Base-by-base conservation (phyloP, 208 protist genomes). In the Trypanosoma boissoni region DNA sequence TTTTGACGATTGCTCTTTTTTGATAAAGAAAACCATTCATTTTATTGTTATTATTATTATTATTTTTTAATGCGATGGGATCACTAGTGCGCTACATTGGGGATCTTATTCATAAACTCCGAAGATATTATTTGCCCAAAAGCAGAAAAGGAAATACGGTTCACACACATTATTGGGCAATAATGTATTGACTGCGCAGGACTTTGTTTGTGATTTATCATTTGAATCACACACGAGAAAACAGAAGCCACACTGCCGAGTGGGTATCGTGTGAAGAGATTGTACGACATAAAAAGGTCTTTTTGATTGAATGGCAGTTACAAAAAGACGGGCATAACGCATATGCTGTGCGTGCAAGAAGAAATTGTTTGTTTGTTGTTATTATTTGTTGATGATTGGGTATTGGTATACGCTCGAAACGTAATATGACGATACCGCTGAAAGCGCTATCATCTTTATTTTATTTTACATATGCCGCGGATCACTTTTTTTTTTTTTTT, bases 51-150 rank as follows among this genome's bases (percentile, higher is more conserved):
- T n/a, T n/a, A n/a, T n/a, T n/a, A n/a, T n/a, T n/a, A n/a, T n/a
- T n/a, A n/a, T n/a, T n/a, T n/a, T 96, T 16, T 61, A 94, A 46
- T 60, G 71, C 34, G 87, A 94, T 63, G 87, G 92, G 65, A 82
- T 85, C 0, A 95, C 91, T 26, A 74, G 78, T 28, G 37, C 75
- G 3, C 57, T 94, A 18, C 83, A 97, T 62, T 44, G 53, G 4
- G 34, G 74, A 24, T 86, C 68, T 16, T 60, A 76, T 21, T n/a
- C 53, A 39, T 10, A 52, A 31, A 54, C 71, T 1, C 69, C 69
- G 58, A 57, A 42, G 5, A 56, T 56, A 12, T 23, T 72, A 3
- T 34, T 65, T 51, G 50, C 46, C 34, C 48, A 65, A n/a, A 42
- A 54, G 12, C n/a, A n/a, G 73, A 79, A 42, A 20, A 62, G 34